These are phyloP conservation scores for Forsythia viridissima DNA, from an alignment of 257 asterid genomes.

Conservation along the genomic window DNA sequence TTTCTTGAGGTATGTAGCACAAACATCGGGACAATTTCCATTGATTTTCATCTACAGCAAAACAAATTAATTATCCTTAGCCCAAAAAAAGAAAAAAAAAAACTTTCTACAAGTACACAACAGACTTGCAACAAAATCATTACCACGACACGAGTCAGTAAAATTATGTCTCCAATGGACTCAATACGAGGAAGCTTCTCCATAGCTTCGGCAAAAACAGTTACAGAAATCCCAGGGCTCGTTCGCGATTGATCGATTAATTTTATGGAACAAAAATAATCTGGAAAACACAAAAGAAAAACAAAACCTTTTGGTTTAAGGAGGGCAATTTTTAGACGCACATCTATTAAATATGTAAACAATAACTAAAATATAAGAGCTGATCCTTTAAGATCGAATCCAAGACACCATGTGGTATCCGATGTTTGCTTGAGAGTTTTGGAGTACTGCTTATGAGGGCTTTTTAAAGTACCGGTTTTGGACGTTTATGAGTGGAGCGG, in stretches of 20 bases:
- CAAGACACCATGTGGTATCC: background rate
- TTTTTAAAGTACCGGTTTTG: too few relatives aligned
- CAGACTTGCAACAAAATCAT: background rate
- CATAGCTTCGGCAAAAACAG: constrained; percentile 57
- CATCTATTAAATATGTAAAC: background rate
- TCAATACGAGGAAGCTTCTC: constrained; percentile 60
- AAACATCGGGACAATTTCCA: constrained; percentile 30
- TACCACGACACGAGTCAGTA: constrained; percentile 69
- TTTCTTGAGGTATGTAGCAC: constrained; percentile 65
- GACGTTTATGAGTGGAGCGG: too few relatives aligned
- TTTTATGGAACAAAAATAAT: constrained; percentile 50
- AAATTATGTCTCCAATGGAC: constrained; percentile 61
- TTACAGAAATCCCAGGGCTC: constrained; percentile 42
- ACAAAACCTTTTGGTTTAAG: background rate
- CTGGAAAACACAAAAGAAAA: constrained; percentile 36
- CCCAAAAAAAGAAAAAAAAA: background rate
- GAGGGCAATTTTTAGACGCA: background rate
- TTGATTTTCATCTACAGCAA: constrained; percentile 39
- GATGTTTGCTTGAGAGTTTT: too few relatives aligned
- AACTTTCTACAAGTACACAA: background rate
- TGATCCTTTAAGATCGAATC: background rate
- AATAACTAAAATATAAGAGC: background rate
- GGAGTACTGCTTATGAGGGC: too few relatives aligned
- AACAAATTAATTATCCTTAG: background rate
- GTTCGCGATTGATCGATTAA: constrained; percentile 64